Percentiles rank a stretch among this genome's conserved stretches.
These are phyloP conservation scores for Pleurotus sapidus DNA, from an alignment of 768 basidiomycete genomes.

Conservation along the genomic window DNA sequence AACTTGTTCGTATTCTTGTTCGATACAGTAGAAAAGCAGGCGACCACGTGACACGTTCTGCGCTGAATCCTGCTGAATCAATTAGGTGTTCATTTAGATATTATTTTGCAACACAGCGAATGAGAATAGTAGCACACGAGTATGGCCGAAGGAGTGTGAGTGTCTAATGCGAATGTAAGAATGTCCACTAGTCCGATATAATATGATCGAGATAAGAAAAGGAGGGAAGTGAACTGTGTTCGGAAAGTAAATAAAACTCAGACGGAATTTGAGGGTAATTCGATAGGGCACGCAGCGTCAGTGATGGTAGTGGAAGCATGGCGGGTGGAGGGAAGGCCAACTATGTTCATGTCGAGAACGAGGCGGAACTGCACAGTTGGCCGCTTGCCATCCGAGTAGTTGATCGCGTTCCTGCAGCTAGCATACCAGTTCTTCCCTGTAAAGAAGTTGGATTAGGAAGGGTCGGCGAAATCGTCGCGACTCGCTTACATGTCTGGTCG, in stretches of 20 bases:
- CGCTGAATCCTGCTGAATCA: too few species aligned
- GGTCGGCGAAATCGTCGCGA: too few species aligned
- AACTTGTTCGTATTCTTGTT: too few species aligned
- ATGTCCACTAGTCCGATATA: neutral
- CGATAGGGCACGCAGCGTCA: conserved; percentile 67
- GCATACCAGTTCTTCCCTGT: conserved; percentile 75
- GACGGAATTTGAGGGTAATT: conserved; percentile 51
- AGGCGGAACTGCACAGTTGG: conserved; percentile 66
- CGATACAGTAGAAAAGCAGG: too few species aligned
- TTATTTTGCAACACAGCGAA: too few species aligned
- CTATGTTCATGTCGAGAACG: conserved; percentile 62
- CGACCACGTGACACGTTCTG: too few species aligned
- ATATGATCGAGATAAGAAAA: neutral
- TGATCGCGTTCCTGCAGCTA: conserved; percentile 62
- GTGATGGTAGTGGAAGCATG: conserved; percentile 54
- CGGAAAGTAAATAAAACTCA: conserved; percentile 25
- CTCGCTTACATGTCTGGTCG: conserved; percentile 72
- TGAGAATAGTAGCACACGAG: neutral
- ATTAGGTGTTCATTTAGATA: too few species aligned
- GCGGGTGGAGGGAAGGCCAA: conserved; percentile 57
- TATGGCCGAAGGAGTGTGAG: neutral
- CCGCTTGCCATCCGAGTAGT: conserved; percentile 48
- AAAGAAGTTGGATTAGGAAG: conserved; percentile 4
- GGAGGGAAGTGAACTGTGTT: neutral
- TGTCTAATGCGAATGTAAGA: neutral